Base-by-base conservation (phyloP, 768 basidiomycete species). In the Leucocoprinus leucothites region DNA sequence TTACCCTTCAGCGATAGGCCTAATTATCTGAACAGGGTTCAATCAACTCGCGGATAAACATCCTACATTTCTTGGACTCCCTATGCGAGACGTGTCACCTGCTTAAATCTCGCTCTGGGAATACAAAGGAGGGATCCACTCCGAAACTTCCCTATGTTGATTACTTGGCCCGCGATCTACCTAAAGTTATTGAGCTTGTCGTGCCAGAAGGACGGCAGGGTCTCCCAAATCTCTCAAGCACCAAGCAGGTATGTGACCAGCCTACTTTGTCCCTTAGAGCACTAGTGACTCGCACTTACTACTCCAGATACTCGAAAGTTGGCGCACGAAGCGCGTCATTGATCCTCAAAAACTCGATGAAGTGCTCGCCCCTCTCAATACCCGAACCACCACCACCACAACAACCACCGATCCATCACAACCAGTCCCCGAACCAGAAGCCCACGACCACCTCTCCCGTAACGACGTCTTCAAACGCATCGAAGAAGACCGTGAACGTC, bases 31-130 rank as follows among this genome's bases (percentile, higher is more conserved):
- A 42, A 0, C 57, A 91, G 90, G 92, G 89, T 48, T 85, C 89
- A 0, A 84, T 96, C 18, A 95, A 97, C 68, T 84, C 88, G 26
- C 78, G 92, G n/a, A 95, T 98, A 62, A 97, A 97, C 69, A 87
- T 96, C 57, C 74, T 97, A 0, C 93, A 96, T 67, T 86, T 95
- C 65, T 81, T 98, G 41, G 94, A 96, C 69, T 85, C 89, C 0
- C 78, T 97, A 11, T 94, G 89, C 67, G 91, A 92, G 64, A 80
- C 84, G 0, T 91, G 84, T 28, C 75, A 90, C 2, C 74, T 87
- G 31, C 82, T 84, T 46, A 87, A 83, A 61, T 81, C 86, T 31
- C 66, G 67, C 45, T 65, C 52, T 61, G 60, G 42, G 3, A 52
- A n/a, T 21, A 31, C 26, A 9, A 45, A 48, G 19, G 55, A 56